phyloP scores from a whole-genome alignment of 1,284 basidiomycete species.

The Rhizopogon hawkerae region DNA sequence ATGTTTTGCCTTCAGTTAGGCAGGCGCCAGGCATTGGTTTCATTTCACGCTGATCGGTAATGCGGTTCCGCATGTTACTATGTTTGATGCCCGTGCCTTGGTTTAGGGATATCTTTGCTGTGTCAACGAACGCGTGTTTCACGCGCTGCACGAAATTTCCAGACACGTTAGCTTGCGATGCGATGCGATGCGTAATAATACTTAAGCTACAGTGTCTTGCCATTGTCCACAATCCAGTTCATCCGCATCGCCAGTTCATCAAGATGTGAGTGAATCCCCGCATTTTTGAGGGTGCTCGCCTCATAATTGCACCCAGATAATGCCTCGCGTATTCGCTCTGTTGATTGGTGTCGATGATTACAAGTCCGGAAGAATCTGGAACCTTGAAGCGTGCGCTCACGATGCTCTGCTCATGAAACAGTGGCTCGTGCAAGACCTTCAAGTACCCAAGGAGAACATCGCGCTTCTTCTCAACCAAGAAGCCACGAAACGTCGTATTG shows the following conservation, averaged over 20 bases:
- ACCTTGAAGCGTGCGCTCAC: conserved; percentile 52
- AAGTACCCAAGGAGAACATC: conserved; percentile 52
- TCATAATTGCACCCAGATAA: conserved; percentile 27
- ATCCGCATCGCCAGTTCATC: conserved; percentile 1
- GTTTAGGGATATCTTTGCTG: background rate
- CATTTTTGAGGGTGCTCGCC: background rate
- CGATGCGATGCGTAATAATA: conserved; percentile 9
- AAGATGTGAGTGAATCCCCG: conserved; percentile 8
- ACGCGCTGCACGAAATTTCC: background rate
- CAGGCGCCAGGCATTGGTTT: background rate
- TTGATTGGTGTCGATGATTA: conserved; percentile 59
- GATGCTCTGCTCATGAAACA: conserved; percentile 48
- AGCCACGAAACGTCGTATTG: conserved; percentile 52
- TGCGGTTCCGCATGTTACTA: background rate
- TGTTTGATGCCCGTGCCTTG: background rate
- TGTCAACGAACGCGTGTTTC: conserved; percentile 4
- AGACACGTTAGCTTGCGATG: background rate
- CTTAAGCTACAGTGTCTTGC: conserved; percentile 12
- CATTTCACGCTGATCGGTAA: background rate
- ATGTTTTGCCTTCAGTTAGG: background rate
- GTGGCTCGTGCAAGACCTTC: conserved; percentile 47
- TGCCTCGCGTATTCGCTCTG: conserved; percentile 47
- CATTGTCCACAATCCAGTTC: conserved; percentile 9
- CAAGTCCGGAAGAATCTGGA: conserved; percentile 54
- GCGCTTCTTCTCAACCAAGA: conserved; percentile 45